Conservation (phyloP, 1,284 basidiomycete genomes). For the Stygiomarasmius scandens region DNA sequence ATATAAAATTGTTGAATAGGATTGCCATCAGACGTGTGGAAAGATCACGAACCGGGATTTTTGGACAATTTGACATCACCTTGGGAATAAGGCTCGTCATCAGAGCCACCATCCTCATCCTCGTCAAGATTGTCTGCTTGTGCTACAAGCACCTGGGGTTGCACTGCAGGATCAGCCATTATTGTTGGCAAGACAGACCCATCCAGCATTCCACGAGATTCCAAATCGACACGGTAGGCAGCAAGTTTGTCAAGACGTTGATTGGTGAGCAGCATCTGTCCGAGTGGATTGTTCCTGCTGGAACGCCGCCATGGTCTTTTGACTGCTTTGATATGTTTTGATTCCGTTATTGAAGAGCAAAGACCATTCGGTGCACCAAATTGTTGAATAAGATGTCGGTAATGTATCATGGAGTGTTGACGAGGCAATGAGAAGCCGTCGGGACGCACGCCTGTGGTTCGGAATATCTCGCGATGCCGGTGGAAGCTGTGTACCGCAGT, state of each 20-base stretch:
- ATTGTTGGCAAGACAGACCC: neutral
- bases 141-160: too few relatives aligned
- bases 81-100: too few relatives aligned
- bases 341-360: conserved; percentile 16
- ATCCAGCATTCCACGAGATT: neutral
- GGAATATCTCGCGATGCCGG: conserved; percentile 28
- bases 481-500: conserved; percentile 27
- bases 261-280: conserved; percentile 28
- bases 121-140: too few relatives aligned
- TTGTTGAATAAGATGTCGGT: conserved; percentile 1
- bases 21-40: too few relatives aligned
- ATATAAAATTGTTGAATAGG: neutral
- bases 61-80: conserved; percentile 5
- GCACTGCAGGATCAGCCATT: too few relatives aligned
- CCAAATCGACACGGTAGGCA: conserved; percentile 12
- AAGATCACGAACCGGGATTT: neutral
- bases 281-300: conserved; percentile 21
- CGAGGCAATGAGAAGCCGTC: conserved; percentile 25
- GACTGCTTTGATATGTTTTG: conserved; percentile 23
- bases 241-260: conserved; percentile 26
- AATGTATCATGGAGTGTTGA: conserved; percentile 19
- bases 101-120: neutral
- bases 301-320: conserved; percentile 30
- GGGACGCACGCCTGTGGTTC: conserved; percentile 21
- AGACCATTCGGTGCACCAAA: conserved; percentile 20